Evolutionary conservation across 176 grass and related monocot genomes (phyloP), one percentile per base, ranked within the genome.

Genomic region (Aechmea fasciata): DNA sequence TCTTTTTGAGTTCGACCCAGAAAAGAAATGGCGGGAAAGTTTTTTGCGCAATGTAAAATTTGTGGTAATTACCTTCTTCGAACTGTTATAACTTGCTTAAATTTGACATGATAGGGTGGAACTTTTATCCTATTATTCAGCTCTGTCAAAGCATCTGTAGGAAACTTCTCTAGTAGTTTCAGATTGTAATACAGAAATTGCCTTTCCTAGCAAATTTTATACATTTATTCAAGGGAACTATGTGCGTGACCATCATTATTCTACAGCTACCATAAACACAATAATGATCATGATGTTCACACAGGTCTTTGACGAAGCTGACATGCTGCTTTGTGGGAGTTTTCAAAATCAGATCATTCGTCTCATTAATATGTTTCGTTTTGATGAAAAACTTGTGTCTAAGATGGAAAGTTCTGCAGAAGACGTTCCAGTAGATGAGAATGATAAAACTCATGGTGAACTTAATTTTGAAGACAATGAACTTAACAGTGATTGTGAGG

Each of bases 271-370:
- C 6, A 7, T 7, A 41, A 41, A 41, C 33, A 41, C 33, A 41
- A 41, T 52, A 63, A 71, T 15, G 13, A 4, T 51, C 23, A 28
- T 54, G 11, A 50, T 85, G 26, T 57, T 81, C 41, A 70, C 72
- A 79, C 72, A 97, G 89, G 93, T 97, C 18, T 92, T 97, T 84
- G 94, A 97, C 79, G 94, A 97, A 82, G 94, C 89, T 71, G 89
- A 97, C 71, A 97, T 97, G 89, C 86, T 97, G 83, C 89, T 97
- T 17, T 97, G 89, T 67, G 94, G 94, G 74, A 90, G 93, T 71
- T 97, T 97, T 71, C 84, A 97, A 78, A 90, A 90, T 22, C 85
- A 91, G 78, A 70, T 97, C 67, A 97, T 97, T 79, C 87, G 84
- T 63, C 79, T 97, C 23, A 93, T 93, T 71, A 75, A 97, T 81